These are phyloP conservation scores for Pythium sp. DNA, from an alignment of 352 stramenopile species.

Conservation along the genomic window DNA sequence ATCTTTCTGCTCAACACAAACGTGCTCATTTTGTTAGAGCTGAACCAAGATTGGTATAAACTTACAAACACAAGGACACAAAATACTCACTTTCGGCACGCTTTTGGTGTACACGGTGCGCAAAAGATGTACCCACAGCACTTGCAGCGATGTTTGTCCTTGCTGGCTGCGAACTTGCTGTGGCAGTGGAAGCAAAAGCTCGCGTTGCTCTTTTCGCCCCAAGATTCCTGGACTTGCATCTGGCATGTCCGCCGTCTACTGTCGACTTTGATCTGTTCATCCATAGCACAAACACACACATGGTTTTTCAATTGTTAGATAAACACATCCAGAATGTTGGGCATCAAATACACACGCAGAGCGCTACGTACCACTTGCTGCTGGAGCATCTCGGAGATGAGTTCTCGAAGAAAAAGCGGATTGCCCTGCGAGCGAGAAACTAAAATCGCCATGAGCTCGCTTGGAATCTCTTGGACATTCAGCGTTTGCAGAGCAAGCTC, in stretches of 20 bases:
- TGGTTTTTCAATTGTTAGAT: background rate
- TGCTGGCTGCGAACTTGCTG: slow-evolving; percentile 39
- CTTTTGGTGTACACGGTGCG: slow-evolving; percentile 66
- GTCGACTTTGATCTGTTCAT: slow-evolving; percentile 56
- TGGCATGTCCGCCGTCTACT: slow-evolving; percentile 52
- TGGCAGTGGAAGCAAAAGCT: slow-evolving; percentile 81
- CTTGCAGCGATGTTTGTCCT: slow-evolving; percentile 79
- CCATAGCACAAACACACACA: background rate
- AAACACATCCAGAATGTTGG: background rate
- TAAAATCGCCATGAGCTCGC: slow-evolving; percentile 61
- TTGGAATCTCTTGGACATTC: slow-evolving; percentile 53
- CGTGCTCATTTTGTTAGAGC: background rate
- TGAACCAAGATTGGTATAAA: background rate
- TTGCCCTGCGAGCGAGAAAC: slow-evolving; percentile 79
- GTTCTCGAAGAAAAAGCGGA: slow-evolving; percentile 78
- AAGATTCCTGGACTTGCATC: slow-evolving; percentile 75
- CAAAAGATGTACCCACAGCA: slow-evolving; percentile 86
- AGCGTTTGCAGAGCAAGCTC: slow-evolving; percentile 63
- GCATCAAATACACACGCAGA: background rate
- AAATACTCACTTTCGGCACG: slow-evolving; percentile 56
- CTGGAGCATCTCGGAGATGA: slow-evolving; percentile 79
- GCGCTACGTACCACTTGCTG: slow-evolving; percentile 56
- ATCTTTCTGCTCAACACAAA: slow-evolving; percentile 45
- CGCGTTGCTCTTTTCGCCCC: slow-evolving; percentile 69
- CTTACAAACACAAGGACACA: background rate